Conservation (phyloP, 371 early-diverging fungal species). For the Thermomucor indicae-seudaticae region DNA sequence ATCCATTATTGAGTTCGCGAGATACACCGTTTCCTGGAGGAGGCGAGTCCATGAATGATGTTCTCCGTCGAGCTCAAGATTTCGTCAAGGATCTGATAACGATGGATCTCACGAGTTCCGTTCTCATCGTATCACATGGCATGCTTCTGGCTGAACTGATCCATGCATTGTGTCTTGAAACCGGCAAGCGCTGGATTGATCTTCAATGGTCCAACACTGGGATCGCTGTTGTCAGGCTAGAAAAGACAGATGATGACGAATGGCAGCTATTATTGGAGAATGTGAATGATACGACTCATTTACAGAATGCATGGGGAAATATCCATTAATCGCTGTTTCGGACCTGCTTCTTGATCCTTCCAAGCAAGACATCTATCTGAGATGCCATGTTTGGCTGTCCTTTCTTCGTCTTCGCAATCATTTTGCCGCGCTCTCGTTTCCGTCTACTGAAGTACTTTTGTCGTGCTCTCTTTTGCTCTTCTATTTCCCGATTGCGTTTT, state of each 20-base stretch:
- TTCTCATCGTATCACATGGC: slow-evolving; percentile 3
- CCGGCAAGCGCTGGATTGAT: background rate
- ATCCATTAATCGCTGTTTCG: background rate
- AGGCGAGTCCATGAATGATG: background rate
- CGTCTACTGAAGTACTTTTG: slow-evolving; percentile 53
- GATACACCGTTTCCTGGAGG: slow-evolving; percentile 2
- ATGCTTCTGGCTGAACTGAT: slow-evolving; percentile 2
- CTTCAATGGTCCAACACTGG: background rate
- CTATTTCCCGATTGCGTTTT: slow-evolving; percentile 27
- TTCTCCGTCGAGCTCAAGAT: background rate
- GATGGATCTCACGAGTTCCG: background rate
- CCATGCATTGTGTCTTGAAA: slow-evolving; percentile 1
- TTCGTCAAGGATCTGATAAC: background rate
- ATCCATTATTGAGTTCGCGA: background rate
- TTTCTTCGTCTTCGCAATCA: slow-evolving; percentile 49
- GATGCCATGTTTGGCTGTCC: slow-evolving; percentile 67
- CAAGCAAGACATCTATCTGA: slow-evolving; percentile 58
- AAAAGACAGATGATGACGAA: background rate
- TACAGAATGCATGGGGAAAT: background rate
- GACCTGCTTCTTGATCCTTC: slow-evolving; percentile 46
- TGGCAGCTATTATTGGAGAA: background rate
- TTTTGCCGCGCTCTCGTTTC: slow-evolving; percentile 50
- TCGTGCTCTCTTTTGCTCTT: slow-evolving; percentile 44
- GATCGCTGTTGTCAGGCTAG: background rate
- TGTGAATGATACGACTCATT: slow-evolving; percentile 1